Conservation (phyloP, 1,139 yeast species). For the Geotrichum phurueaensis region DNA sequence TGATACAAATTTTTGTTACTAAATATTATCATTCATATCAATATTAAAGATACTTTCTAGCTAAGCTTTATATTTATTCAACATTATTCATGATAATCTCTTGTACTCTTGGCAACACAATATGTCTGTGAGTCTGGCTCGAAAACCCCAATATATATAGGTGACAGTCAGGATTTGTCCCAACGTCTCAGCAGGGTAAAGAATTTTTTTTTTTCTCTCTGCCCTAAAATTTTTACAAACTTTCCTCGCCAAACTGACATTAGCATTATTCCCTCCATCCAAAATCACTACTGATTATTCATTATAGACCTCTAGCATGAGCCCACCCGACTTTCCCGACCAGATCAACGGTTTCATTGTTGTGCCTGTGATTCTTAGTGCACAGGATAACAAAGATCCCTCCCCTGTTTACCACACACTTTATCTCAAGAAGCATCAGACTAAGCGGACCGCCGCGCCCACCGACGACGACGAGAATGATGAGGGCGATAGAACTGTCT, state of each 20-base stretch:
- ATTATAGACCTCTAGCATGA: not conserved
- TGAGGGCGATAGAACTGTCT: constrained; percentile 50
- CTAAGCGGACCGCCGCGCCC: constrained; percentile 10
- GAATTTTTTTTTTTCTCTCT: not conserved
- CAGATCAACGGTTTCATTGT: constrained; percentile 52
- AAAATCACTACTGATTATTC: not conserved
- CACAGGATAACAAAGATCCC: constrained; percentile 19
- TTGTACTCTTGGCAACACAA: not conserved
- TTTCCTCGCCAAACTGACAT: not conserved
- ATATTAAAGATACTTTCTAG: no score
- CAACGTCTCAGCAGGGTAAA: not conserved
- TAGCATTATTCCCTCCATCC: not conserved
- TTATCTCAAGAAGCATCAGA: constrained; percentile 29
- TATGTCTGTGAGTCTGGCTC: not conserved
- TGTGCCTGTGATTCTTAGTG: constrained; percentile 44
- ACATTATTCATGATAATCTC: not conserved
- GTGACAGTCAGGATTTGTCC: not conserved
- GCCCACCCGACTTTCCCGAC: constrained; percentile 19
- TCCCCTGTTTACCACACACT: constrained; percentile 29
- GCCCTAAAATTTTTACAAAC: not conserved
- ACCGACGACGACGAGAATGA: constrained; percentile 31
- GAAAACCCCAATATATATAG: not conserved
- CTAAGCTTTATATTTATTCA: not conserved
- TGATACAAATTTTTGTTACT: not conserved
- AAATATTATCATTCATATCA: no score